These are phyloP conservation scores for Acacia confusa DNA, from an alignment of 306 rosid species.

Conservation along the genomic window DNA sequence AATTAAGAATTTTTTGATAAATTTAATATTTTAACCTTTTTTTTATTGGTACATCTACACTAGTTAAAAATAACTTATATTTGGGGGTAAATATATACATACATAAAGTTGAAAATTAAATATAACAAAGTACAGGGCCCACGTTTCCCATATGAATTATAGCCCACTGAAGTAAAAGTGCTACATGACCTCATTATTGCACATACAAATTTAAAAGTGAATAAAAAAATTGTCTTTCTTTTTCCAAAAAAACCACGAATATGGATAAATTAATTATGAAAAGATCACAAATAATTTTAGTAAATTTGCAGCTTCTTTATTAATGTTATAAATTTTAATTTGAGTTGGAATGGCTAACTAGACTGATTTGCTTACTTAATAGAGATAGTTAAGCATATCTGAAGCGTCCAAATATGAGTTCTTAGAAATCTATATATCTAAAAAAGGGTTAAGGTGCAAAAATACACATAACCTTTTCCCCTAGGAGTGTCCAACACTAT, in stretches of 20 bases:
- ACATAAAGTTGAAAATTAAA: background rate
- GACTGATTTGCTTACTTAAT: no score
- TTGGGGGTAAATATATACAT: background rate
- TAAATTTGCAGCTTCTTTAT: background rate
- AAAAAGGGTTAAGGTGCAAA: no score
- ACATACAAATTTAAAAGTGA: background rate
- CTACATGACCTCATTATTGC: slow-evolving; percentile 35
- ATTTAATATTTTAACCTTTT: no score
- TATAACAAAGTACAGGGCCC: slow-evolving; percentile 16
- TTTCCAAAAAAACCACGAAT: background rate
- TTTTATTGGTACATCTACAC: no score
- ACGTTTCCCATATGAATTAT: slow-evolving; percentile 16
- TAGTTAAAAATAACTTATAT: no score
- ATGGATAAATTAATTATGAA: background rate
- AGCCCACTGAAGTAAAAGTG: slow-evolving; percentile 35
- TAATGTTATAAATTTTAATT: background rate
- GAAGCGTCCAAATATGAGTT: no score
- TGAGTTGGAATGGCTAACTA: background rate
- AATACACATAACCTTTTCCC: no score
- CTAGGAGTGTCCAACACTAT: no score
- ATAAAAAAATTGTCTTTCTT: background rate
- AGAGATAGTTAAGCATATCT: no score
- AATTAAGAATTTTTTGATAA: no score
- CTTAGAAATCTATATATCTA: no score
- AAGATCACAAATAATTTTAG: background rate